phyloP scores from a whole-genome alignment of 805 yeast species.

The Teunomyces pallodes region DNA sequence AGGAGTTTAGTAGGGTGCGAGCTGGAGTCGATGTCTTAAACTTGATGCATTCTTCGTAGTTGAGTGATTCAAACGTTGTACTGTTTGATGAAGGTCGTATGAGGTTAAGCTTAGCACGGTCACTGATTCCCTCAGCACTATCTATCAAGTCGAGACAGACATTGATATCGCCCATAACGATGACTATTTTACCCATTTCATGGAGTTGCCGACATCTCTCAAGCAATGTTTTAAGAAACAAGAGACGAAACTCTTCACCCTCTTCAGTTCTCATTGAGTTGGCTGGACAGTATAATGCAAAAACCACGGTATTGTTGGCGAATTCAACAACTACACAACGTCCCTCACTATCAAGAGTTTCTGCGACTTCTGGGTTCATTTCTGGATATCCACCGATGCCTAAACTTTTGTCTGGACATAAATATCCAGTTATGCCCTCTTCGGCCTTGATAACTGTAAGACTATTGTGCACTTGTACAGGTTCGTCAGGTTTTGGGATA shows the following conservation, averaged over 20 bases:
- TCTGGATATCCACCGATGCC: slow-evolving; percentile 72
- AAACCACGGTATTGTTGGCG: slow-evolving; percentile 56
- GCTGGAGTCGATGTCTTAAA: slow-evolving; percentile 34
- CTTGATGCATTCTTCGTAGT: slow-evolving; percentile 26
- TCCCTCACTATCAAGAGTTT: slow-evolving; percentile 76
- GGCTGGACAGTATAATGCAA: slow-evolving; percentile 87
- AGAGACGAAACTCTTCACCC: slow-evolving; percentile 57
- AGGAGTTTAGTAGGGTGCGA: slow-evolving; percentile 28
- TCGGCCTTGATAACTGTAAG: slow-evolving; percentile 71
- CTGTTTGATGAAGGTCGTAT: slow-evolving; percentile 14
- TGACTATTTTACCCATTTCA: slow-evolving; percentile 58
- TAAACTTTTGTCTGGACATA: background rate
- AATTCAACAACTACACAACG: slow-evolving; percentile 76
- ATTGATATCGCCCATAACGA: slow-evolving; percentile 88
- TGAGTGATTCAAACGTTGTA: slow-evolving; percentile 22
- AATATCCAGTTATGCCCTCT: slow-evolving; percentile 81
- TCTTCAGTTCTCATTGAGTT: slow-evolving; percentile 71
- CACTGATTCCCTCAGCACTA: slow-evolving; percentile 66
- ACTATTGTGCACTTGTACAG: slow-evolving; percentile 26
- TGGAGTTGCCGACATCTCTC: slow-evolving; percentile 56
- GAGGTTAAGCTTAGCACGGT: slow-evolving; percentile 35
- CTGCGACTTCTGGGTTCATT: slow-evolving; percentile 33
- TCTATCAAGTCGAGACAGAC: slow-evolving; percentile 79
- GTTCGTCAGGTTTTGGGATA: slow-evolving; percentile 44
- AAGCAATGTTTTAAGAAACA: slow-evolving; percentile 59